Percentiles rank a stretch among this genome's conserved stretches.
These are phyloP conservation scores for Ogataea siamensis DNA, from an alignment of 805 yeast genomes.

Conservation along the genomic window DNA sequence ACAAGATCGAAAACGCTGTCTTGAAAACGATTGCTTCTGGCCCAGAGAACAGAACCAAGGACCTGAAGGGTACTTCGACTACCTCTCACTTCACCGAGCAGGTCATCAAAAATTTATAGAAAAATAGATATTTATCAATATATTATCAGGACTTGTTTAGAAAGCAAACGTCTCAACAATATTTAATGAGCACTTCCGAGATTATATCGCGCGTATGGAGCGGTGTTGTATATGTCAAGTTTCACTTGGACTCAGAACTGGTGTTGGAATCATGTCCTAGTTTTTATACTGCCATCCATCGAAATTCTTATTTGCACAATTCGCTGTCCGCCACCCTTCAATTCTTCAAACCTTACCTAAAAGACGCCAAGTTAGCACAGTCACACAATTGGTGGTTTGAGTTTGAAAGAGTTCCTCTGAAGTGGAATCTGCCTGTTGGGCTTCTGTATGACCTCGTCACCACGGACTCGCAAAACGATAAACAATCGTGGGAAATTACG, in stretches of 20 bases:
- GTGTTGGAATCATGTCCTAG: conserved; percentile 25
- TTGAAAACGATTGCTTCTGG: conserved; percentile 90
- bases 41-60: conserved; percentile 93
- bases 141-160: conserved; percentile 2
- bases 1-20: conserved; percentile 84
- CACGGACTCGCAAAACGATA: conserved; percentile 13
- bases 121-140: conserved; percentile 8
- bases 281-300: conserved; percentile 25
- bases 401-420: conserved; percentile 58
- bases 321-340: conserved; percentile 37
- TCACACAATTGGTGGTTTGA: conserved; percentile 59
- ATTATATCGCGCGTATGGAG: conserved; percentile 44
- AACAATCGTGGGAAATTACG: conserved; percentile 43
- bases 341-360: conserved; percentile 37
- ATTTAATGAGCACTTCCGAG: conserved; percentile 31
- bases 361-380: conserved; percentile 22
- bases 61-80: conserved; percentile 87
- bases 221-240: conserved; percentile 47
- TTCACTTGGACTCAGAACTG: conserved; percentile 28
- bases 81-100: conserved; percentile 89
- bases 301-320: conserved; percentile 55
- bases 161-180: neutral
- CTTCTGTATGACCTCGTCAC: conserved; percentile 49
- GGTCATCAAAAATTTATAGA: conserved; percentile 73
- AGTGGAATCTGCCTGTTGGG: conserved; percentile 81